Conservation (phyloP, 2,329 filamentous ascomycete species). For the Paradendryphiella salina region DNA sequence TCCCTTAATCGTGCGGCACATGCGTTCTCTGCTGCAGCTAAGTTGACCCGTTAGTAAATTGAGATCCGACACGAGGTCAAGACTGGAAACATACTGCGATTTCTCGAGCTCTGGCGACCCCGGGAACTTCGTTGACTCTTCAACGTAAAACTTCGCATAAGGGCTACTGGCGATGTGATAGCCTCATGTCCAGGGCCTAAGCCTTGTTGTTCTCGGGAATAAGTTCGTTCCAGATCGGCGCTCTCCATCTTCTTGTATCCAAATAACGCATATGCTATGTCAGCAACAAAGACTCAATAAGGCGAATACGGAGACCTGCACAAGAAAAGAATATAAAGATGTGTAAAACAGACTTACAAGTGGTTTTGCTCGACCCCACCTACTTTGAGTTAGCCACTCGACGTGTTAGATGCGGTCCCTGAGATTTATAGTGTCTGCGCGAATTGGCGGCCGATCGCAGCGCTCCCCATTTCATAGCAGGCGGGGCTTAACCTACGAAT, state of each 20-base stretch:
- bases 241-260: conserved; percentile 23
- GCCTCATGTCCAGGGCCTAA: conserved; percentile 29
- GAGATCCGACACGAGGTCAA: background rate
- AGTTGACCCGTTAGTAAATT: conserved; percentile 7
- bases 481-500: conserved; percentile 16
- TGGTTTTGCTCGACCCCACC: conserved; percentile 9
- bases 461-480: conserved; percentile 10
- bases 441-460: conserved; percentile 13
- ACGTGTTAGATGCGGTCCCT: conserved; percentile 5
- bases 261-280: conserved; percentile 16
- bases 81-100: conserved; percentile 17
- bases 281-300: background rate
- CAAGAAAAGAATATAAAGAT: conserved; percentile 6
- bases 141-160: conserved; percentile 34
- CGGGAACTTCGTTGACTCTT: conserved; percentile 23
- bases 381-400: conserved; percentile 14
- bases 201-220: conserved; percentile 41
- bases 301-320: background rate
- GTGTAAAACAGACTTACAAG: background rate
- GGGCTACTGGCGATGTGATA: conserved; percentile 32
- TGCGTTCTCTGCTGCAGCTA: conserved; percentile 25
- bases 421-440: conserved; percentile 10
- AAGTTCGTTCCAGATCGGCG: conserved; percentile 40
- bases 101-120: conserved; percentile 18
- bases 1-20: conserved; percentile 20